These are phyloP conservation scores for Glycyrrhiza uralensis DNA, from an alignment of 306 rosid species.

Conservation along the genomic window DNA sequence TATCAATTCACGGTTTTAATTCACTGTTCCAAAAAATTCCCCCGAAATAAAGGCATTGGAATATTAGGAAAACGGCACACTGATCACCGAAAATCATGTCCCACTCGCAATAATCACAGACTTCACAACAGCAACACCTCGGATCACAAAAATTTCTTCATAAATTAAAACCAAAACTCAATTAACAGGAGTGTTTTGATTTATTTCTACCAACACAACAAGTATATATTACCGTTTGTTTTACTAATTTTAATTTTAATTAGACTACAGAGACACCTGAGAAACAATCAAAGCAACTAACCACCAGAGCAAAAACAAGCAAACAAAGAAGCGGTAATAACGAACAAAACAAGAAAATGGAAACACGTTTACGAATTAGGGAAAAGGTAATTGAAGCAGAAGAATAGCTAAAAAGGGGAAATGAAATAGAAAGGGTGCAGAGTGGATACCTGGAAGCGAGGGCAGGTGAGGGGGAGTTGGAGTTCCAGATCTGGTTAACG, in stretches of 20 bases:
- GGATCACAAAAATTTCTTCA: not conserved
- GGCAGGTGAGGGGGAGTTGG: conserved; percentile 28
- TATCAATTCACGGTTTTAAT: not conserved
- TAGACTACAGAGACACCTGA: not conserved
- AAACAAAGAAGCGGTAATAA: no score
- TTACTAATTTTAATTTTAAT: not conserved
- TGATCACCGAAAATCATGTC: conserved; percentile 1
- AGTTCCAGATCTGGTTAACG: conserved; percentile 63
- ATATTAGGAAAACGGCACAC: not conserved
- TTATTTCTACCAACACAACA: not conserved
- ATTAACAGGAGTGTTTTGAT: not conserved
- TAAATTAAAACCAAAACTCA: not conserved
- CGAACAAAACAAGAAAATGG: no score
- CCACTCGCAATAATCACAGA: not conserved
- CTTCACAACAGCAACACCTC: not conserved
- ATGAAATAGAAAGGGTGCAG: no score
- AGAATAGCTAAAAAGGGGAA: not conserved
- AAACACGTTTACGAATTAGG: no score
- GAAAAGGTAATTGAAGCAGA: not conserved
- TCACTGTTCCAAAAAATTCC: not conserved
- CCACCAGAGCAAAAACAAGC: not conserved
- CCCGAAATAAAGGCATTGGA: not conserved
- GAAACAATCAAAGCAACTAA: not conserved
- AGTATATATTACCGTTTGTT: no score
- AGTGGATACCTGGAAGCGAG: conserved; percentile 45